Base-by-base conservation (phyloP, 2,329 filamentous ascomycete species). In the Chrysoporthe deuterocubensis region DNA sequence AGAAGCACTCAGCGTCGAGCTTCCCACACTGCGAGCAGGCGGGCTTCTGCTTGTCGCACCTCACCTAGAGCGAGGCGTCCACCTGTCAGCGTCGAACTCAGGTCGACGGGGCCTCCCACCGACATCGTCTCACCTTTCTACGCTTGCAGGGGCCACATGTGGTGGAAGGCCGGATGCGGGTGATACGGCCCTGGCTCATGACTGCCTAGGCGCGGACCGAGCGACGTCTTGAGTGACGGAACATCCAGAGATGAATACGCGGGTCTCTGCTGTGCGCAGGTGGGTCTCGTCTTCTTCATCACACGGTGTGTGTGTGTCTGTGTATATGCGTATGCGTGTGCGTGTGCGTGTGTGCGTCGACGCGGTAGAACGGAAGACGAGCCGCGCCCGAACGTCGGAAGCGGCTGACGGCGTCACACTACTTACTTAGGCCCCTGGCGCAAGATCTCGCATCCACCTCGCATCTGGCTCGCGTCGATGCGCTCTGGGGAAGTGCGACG, bases 11-110 rank as follows among this genome's bases (percentile, higher is more conserved):
- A 9, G 42, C 56, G 32, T 42, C 11, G 8, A 42, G 4, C 32
- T 42, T 42, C 18, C 34, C 56, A 40, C 56, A 58, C 16, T 42
- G 56, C n/a, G 56, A 58, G 16, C 56, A 58, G 34, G 34, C 34
- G 34, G 56, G 56, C 37, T 42, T 58, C 32, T 42, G 56, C 18
- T 18, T 42, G 8, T 58, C 56, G n/a, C 56, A 58, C 56, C 37
- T n/a, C 4, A 58, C 56, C 56, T 58, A 32, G 6, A 6, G 4
- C 21, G 18, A 14, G 21, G 14, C 21, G 14, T 50, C 32, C 21
- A 8, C 34, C 9, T 14, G 21, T 37, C 52, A 56, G 52, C 9
- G 21, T 37, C 11, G 32, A 56, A 56, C 26, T 26, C 26, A 34
- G 21, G 32, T 32, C 21, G 21, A 32, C 9, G 5, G 13, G n/a